phyloP scores from a whole-genome alignment of 164 flowering plant genomes.

The Buxus sempervirens region DNA sequence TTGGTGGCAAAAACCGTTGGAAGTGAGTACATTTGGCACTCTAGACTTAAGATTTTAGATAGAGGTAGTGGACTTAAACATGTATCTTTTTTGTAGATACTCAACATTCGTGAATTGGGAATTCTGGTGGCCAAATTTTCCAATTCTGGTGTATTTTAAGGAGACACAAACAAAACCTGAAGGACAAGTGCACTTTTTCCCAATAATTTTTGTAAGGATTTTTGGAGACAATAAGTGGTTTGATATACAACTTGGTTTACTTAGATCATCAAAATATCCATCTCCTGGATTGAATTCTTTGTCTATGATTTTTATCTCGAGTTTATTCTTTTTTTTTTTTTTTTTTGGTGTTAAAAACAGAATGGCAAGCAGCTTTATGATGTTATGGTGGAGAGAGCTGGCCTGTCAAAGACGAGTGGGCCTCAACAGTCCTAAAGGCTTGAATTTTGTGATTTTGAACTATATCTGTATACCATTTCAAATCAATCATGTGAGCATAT shows the following conservation, averaged over 20 bases:
- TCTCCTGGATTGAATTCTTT: background rate
- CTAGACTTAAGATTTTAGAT: background rate
- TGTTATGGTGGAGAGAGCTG: conserved; percentile 94
- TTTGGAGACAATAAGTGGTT: background rate
- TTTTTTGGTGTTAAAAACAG: conserved; percentile 26
- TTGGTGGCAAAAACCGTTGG: conserved; percentile 95
- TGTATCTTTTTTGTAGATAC: conserved; percentile 40
- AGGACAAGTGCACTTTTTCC: conserved; percentile 95
- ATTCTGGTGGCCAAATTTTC: conserved; percentile 95
- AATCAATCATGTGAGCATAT: background rate
- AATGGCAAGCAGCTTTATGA: conserved; percentile 91
- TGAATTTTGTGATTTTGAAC: background rate
- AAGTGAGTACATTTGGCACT: conserved; percentile 52
- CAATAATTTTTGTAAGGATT: conserved; percentile 83
- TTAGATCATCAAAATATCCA: background rate
- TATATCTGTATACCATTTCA: background rate
- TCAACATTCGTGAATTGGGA: conserved; percentile 96
- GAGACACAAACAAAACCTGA: conserved; percentile 93
- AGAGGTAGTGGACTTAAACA: background rate
- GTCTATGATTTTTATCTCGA: background rate
- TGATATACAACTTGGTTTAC: background rate
- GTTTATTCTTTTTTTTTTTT: no score
- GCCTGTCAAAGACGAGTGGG: conserved; percentile 89
- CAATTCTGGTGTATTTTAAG: conserved; percentile 86
- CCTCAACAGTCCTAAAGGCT: conserved; percentile 37